Evolutionary conservation across 768 basidiomycete genomes (phyloP).

Genomic region (Phylloporus sp.): DNA sequence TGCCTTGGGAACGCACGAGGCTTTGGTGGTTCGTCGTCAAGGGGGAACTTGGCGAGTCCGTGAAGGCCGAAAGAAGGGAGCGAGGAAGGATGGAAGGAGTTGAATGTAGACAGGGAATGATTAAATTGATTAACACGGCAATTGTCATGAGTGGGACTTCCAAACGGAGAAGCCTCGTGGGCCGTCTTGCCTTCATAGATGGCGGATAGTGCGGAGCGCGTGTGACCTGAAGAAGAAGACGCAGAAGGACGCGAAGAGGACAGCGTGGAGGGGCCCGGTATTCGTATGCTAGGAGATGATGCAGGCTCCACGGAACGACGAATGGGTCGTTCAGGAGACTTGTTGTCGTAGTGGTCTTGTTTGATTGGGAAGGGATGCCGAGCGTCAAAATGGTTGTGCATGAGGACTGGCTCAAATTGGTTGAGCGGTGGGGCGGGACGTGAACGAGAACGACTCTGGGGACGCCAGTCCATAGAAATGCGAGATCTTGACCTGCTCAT

Average conservation of each 20-base stretch:
- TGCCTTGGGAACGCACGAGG: slow-evolving; percentile 70
- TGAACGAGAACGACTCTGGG: slow-evolving; percentile 71
- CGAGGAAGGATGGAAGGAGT: slow-evolving; percentile 61
- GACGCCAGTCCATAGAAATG: slow-evolving; percentile 89
- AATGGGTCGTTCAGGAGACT: slow-evolving; percentile 24
- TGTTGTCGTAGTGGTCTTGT: slow-evolving; percentile 23
- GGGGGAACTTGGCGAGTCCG: slow-evolving; percentile 40
- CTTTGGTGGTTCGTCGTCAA: slow-evolving; percentile 32
- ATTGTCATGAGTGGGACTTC: slow-evolving; percentile 30
- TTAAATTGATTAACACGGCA: slow-evolving; percentile 32
- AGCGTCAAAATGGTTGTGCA: slow-evolving; percentile 35
- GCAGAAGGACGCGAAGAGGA: slow-evolving; percentile 46
- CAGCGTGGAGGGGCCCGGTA: slow-evolving; percentile 40
- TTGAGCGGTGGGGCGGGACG: slow-evolving; percentile 57
- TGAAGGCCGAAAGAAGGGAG: slow-evolving; percentile 68
- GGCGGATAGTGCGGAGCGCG: slow-evolving; percentile 42
- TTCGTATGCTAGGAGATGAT: slow-evolving; percentile 32
- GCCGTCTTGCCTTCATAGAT: slow-evolving; percentile 43
- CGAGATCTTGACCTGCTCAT: slow-evolving; percentile 88
- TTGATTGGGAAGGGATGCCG: slow-evolving; percentile 43
- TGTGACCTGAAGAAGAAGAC: slow-evolving; percentile 34
- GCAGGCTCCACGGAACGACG: slow-evolving; percentile 20
- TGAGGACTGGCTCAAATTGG: slow-evolving; percentile 42
- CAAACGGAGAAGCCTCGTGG: slow-evolving; percentile 34
- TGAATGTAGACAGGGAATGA: slow-evolving; percentile 37